Base-by-base conservation (phyloP, 352 stramenopile species). In the Globisporangium cederbergense region DNA sequence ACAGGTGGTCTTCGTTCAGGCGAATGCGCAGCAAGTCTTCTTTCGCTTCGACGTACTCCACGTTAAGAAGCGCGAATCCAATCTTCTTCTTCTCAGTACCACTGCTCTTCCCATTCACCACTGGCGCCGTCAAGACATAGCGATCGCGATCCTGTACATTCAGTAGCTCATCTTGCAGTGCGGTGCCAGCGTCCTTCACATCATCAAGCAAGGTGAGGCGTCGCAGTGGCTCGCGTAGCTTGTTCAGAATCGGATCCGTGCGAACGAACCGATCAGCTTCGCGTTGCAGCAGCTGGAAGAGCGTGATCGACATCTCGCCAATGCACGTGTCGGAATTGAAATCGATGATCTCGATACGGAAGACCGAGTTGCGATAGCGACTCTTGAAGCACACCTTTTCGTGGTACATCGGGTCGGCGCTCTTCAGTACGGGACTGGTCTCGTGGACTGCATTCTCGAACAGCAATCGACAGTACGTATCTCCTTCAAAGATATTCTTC, bases 401-500 rank as follows among this genome's bases (percentile, higher is more conserved):
- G 80, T 91, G 88, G 67, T 86, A 94, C 80, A 96, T 92, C 10
- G 87, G 87, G 51, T 96, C 85, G 0, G 87, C 87, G 57, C 81
- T 96, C 67, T 94, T 94, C 25, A 94, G 70, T 55, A 96, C 87
- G 9, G 86, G 85, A 47, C 81, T 94, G 0, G 87, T 94, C 50
- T 96, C 87, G 54, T 91, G 79, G 11, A 91, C 70, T 20, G 82
- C 71, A 2, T 74, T 76, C 49, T 90, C 85, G 50, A 94, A 81
- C 6, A 70, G 76, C 18, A 96, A 56, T 3, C 87, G 82, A 28
- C 87, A 94, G 66, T 96, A 96, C 22, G 83, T 93, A 42, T 96
- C 87, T 2, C 87, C 87, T 64, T 92, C 85, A 62, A 94, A 96
- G 7, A 96, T 89, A 51, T 96, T 96, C 57, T 91, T 90, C 14